A percentile compares a stretch with the other conserved stretches of the same genome.
phyloP scores from a whole-genome alignment of 305 asterid species.

The Rubia peregrina region DNA sequence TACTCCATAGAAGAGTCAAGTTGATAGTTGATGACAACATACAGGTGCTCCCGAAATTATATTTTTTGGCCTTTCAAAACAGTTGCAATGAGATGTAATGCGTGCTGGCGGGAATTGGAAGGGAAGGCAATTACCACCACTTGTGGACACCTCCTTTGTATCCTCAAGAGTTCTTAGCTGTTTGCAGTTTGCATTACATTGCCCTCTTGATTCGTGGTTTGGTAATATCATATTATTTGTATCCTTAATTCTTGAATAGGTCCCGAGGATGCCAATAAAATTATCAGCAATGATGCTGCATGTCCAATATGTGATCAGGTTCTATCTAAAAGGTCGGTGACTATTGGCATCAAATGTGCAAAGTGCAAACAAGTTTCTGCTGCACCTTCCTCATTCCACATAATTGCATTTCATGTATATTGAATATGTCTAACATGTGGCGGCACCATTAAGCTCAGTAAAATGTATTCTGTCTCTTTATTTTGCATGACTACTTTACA shows the following conservation, averaged over 20 bases:
- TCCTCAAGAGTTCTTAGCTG: slow-evolving; percentile 26
- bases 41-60: slow-evolving; percentile 7
- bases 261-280: slow-evolving; percentile 76
- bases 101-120: slow-evolving; percentile 96
- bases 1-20: neutral
- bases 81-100: slow-evolving; percentile 80
- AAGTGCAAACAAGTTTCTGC: neutral
- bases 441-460: neutral
- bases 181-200: slow-evolving; percentile 8
- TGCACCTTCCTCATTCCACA: neutral
- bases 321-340: slow-evolving; percentile 75
- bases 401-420: neutral
- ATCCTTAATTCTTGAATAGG: slow-evolving; percentile 62
- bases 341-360: neutral
- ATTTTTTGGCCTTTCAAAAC: slow-evolving; percentile 19
- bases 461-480: neutral
- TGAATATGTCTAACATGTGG: neutral
- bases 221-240: slow-evolving; percentile 12
- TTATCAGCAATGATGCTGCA: slow-evolving; percentile 77
- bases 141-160: slow-evolving; percentile 92
- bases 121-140: slow-evolving; percentile 82
- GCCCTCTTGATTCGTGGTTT: slow-evolving; percentile 12
- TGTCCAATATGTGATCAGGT: slow-evolving; percentile 97
- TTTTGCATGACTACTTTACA: neutral
- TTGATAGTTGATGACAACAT: slow-evolving; percentile 2